Conservation (phyloP, 1,139 yeast genomes). For the Casaregolazyma lundiana region DNA sequence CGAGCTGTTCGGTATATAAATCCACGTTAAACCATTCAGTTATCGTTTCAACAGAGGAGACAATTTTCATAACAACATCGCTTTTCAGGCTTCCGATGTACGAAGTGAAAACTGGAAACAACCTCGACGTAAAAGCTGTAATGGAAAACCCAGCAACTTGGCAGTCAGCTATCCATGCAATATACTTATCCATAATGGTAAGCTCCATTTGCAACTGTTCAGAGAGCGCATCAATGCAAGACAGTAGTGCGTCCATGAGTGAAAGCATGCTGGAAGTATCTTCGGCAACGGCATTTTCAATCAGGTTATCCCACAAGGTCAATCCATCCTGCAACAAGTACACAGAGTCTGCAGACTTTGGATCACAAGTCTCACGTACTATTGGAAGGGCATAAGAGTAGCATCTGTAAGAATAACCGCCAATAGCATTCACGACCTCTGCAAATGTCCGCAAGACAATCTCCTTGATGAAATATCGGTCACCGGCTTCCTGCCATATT, state of each 20-base stretch:
- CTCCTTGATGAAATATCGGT: conserved; percentile 64
- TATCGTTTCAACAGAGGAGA: conserved; percentile 20
- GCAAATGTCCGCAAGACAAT: conserved; percentile 66
- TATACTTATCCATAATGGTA: conserved; percentile 67
- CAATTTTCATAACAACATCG: conserved; percentile 46
- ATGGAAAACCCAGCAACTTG: conserved; percentile 3
- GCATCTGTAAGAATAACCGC: conserved; percentile 53
- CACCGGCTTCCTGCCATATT: conserved; percentile 63
- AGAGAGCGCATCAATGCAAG: conserved; percentile 58
- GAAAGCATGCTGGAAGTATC: conserved; percentile 42
- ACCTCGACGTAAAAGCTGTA: conserved; percentile 10
- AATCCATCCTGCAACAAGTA: conserved; percentile 82
- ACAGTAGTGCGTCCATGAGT: conserved; percentile 44
- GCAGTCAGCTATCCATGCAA: conserved; percentile 23
- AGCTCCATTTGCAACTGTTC: conserved; percentile 70
- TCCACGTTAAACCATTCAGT: conserved; percentile 22
- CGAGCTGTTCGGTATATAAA: conserved; percentile 26
- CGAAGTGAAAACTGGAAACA: conserved; percentile 51
- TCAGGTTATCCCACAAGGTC: conserved; percentile 71
- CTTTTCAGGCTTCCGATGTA: conserved; percentile 64
- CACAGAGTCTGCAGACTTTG: conserved; percentile 53
- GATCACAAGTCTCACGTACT: conserved; percentile 59
- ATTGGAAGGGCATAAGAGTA: conserved; percentile 66
- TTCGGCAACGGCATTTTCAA: conserved; percentile 45
- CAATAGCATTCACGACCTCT: conserved; percentile 60